Base-by-base conservation (phyloP, 306 rosid species). In the Leucaena leucocephala region DNA sequence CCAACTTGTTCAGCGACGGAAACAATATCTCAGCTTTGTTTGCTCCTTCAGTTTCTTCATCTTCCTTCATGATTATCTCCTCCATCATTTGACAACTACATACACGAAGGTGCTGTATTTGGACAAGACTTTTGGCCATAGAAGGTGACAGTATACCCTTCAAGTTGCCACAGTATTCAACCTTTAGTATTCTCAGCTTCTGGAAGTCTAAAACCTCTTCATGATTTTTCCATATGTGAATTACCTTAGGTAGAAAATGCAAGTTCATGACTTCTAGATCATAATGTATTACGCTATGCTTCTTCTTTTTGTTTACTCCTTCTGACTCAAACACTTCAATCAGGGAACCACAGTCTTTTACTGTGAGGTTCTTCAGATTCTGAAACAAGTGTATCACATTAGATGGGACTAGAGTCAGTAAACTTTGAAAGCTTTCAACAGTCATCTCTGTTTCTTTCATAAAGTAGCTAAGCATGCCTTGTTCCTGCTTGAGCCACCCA, bases 351-450 rank as follows among this genome's bases (percentile, higher is more conserved):
- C 74, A 76, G 54, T 66, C 45, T 76, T 65, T 76, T 19, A 76
- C 21, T 19, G 80, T 66, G 80, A 76, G 80, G 58, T 76, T 44
- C 64, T 76, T 76, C 5, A 76, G 74, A 21, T 76, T 36, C 43
- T 76, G 74, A 66, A 76, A 66, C 16, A 66, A 50, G 73, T 76
- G 54, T 21, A 65, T 76, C 50, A 66, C 52, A 49, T 76, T 66
- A 46, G 65, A 76, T 27, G 80, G 80, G 42, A 76, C 80, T 49
- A 76, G 73, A 19, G 55, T 66, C 17, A 66, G 35, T n/a, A 76
- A n/a, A 36, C 66, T 76, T 66, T 76, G 80, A 39, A 76, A 66
- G 36, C 54, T 49, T 21, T 65, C 65, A 50, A 76, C 27, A 2
- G 27, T 76, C 27, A 76, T 49, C 38, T 76, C 80, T 50, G 35